Evolutionary conservation across 192 early-diverging fungal genomes (phyloP).

Genomic region (Gaertneriomyces sp.): DNA sequence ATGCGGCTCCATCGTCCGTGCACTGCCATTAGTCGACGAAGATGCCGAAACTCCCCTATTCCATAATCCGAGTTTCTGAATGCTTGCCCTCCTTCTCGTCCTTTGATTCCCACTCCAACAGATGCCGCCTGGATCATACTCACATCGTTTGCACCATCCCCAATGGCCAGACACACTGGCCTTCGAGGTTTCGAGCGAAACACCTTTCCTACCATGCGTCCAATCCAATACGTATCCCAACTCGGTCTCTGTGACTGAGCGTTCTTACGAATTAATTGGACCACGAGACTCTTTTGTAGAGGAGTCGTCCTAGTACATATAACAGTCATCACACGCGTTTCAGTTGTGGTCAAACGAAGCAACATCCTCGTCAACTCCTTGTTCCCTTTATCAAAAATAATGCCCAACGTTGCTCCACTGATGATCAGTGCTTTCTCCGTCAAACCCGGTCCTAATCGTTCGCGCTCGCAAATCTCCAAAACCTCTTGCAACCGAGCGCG

Average conservation of each 20-base stretch:
- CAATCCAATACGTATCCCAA: too few relatives aligned
- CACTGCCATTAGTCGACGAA: slow-evolving; percentile 46
- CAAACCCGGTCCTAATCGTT: neutral
- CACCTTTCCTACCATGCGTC: too few relatives aligned
- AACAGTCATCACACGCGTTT: slow-evolving; percentile 32
- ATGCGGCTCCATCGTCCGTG: slow-evolving; percentile 50
- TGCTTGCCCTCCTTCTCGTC: slow-evolving; percentile 59
- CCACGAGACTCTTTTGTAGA: slow-evolving; percentile 59
- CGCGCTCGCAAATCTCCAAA: slow-evolving; percentile 8
- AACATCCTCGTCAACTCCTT: slow-evolving; percentile 36
- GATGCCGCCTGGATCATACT: slow-evolving; percentile 58
- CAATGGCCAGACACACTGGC: slow-evolving; percentile 66
- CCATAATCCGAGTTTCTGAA: slow-evolving; percentile 54
- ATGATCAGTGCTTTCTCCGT: slow-evolving; percentile 69
- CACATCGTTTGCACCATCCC: slow-evolving; percentile 65
- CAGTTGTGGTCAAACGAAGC: slow-evolving; percentile 32
- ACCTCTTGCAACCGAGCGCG: slow-evolving; percentile 34
- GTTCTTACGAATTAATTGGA: slow-evolving; percentile 42
- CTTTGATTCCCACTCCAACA: slow-evolving; percentile 57
- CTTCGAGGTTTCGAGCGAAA: too few relatives aligned
- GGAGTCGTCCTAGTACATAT: slow-evolving; percentile 61
- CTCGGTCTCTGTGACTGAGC: slow-evolving; percentile 51
- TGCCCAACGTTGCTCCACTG: slow-evolving; percentile 83
- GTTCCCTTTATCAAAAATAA: slow-evolving; percentile 52
- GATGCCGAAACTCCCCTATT: slow-evolving; percentile 55